These are phyloP conservation scores for Ceratonia siliqua DNA, from an alignment of 306 rosid genomes.

Conservation along the genomic window DNA sequence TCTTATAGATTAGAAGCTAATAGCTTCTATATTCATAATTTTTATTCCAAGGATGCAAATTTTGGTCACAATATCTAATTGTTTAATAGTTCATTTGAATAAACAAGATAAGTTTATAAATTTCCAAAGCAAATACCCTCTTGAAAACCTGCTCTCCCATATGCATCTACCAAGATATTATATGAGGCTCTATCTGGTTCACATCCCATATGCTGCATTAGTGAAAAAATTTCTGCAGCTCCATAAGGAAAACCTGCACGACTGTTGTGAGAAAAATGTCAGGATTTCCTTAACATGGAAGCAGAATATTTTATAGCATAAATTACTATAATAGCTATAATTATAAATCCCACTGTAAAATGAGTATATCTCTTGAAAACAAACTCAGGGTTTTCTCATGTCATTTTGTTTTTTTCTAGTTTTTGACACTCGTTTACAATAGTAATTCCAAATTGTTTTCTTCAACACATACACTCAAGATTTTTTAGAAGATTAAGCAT, in stretches of 20 bases:
- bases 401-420: neutral
- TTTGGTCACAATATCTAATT: neutral
- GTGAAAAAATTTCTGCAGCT: slow-evolving; percentile 90
- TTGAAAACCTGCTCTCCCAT: slow-evolving; percentile 88
- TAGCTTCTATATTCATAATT: neutral
- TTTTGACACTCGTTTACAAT: neutral
- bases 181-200: slow-evolving; percentile 97
- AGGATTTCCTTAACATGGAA: neutral
- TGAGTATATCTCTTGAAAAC: neutral
- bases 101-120: slow-evolving; percentile 13
- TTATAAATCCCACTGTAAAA: neutral
- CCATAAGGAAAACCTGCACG: slow-evolving; percentile 94
- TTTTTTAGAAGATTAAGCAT: neutral
- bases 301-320: neutral
- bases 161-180: slow-evolving; percentile 95
- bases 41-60: neutral
- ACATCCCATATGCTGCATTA: slow-evolving; percentile 97
- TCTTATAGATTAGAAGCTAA: neutral
- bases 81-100: neutral
- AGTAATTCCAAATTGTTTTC: neutral
- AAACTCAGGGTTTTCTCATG: neutral
- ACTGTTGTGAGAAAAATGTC: slow-evolving; percentile 46
- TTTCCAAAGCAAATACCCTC: slow-evolving; percentile 50
- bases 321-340: neutral
- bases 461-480: neutral